Evolutionary conservation across 225 moss, liverwort and hornwort species (phyloP), one percentile per base, ranked within the genome.

Genomic region (Polytrichum commune): DNA sequence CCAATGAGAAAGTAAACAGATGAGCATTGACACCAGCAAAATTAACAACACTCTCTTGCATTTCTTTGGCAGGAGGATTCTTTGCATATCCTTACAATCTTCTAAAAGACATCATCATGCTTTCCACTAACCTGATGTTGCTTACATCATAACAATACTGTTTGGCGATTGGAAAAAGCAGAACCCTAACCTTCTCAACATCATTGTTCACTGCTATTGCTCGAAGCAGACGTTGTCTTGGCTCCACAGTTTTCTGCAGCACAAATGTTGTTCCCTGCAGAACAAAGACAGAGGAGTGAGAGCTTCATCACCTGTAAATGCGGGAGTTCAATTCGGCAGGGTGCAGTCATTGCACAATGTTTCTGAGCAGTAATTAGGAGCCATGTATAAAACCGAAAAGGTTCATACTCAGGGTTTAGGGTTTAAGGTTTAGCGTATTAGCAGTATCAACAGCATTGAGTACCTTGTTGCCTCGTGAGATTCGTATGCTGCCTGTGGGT

Each of bases 221-320:
- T 65, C 79, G 69, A 71, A 97, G 89, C 63, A 97, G 92, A 62
- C 86, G 77, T 73, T 93, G 96, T 76, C 92, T 88, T 24, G 81
- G 83, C 62, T 88, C 90, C 54, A 97, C 74, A 75, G 83, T 80
- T 83, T 91, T 93, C 74, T 97, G 96, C 55, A 97, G 79, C 69
- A 97, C 90, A 79, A 96, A 96, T 22, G 89, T 92, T n/a, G 93
- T 92, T 25, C 96, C 96, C 96, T 96, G 84, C 73, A 73, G 68
- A 33, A 60, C 13, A 53, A 28, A 67, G 56, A 24, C 24, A 66
- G 35, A n/a, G 68, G 19, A 73, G 28, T 9, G 28, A 20, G 58
- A 58, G 58, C 22, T 46, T 46, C 2, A 3, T 46, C 10, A 3
- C 46, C 13, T 3, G 13, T 10, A 38, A 38, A 38, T 1, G 16